Base-by-base conservation (phyloP, 2,329 filamentous ascomycete genomes). In the Neophaeococcomyces aloes region DNA sequence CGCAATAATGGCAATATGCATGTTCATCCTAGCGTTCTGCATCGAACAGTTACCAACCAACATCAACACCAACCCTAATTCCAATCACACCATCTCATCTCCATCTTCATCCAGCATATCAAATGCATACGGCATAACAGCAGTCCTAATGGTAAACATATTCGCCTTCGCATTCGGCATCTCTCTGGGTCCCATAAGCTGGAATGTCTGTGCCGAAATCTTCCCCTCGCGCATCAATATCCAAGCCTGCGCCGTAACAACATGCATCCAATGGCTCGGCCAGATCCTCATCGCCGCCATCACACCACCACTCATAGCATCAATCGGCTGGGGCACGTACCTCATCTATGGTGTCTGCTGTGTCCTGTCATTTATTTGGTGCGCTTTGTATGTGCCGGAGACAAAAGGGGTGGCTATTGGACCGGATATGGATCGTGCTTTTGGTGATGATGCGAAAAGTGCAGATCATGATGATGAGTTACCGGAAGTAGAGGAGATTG, bases 131-230 rank as follows among this genome's bases (percentile, higher is more conserved):
- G 48, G 37, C 7, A 17, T 42, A n/a, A 14, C 43, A 7, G 19
- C 42, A n/a, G 46, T 50, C 6, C 21, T 44, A 6, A 45, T 44
- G 29, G 46, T 50, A 4, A 48, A 48, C 29, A 38, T 50, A 13
- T 50, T 48, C 32, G 41, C 48, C 11, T 32, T 48, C 34, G 37
- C 42, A 13, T 50, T 50, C 19, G 48, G 48, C 18, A 35, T 50
- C 14, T 48, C 45, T 6, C 38, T 42, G 14, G 48, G 48, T 6
- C 48, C 48, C 3, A 50, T 50, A 15, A 31, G 30, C 18, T 50
- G 46, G 48, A 51, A 48, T 38, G 44, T 51, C n/a, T 51, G 48
- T 31, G 35, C 29, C 2, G 45, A 48, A 45, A 50, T 50, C 29
- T 50, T 50, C 27, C 48, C 48, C 13, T 46, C 46, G 3, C 36